These are phyloP conservation scores for Aspergillus versicolor DNA, from an alignment of 2,329 filamentous ascomycete species.

Conservation along the genomic window DNA sequence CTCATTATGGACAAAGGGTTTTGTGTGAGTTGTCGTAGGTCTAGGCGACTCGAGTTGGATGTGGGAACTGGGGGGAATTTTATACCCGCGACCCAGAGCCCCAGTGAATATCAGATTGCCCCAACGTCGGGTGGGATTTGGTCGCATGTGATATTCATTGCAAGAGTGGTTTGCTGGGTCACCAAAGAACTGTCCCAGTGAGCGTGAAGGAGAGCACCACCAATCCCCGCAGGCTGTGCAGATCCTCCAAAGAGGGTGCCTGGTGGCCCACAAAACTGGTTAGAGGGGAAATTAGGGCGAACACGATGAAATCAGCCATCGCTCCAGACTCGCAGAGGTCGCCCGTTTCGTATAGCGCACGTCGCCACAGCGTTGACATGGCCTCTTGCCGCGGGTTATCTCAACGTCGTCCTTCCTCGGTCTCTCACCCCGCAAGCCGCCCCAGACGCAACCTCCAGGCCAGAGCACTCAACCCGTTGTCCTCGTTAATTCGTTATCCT, in stretches of 20 bases:
- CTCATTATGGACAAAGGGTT: conserved; percentile 42
- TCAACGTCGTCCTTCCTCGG: too few relatives aligned
- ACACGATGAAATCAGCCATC: not conserved
- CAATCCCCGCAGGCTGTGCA: conserved; percentile 14
- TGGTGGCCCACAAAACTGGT: not conserved
- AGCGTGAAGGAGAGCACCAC: not conserved
- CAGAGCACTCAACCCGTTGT: too few relatives aligned
- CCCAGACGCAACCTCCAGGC: too few relatives aligned
- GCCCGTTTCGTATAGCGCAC: not conserved
- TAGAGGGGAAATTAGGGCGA: conserved; percentile 1
- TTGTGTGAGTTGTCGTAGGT: conserved; percentile 34
- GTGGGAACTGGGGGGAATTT: not conserved
- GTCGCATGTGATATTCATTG: conserved; percentile 2
- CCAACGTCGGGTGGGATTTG: not conserved
- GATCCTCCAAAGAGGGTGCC: conserved; percentile 9
- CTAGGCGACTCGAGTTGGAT: not conserved
- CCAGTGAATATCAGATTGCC: not conserved
- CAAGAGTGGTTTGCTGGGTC: not conserved
- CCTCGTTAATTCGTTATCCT: too few relatives aligned
- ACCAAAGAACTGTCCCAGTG: too few relatives aligned
- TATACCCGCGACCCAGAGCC: not conserved
- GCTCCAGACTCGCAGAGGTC: not conserved
- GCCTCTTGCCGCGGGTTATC: too few relatives aligned
- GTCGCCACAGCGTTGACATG: not conserved
- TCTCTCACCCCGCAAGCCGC: too few relatives aligned